Percentiles rank a stretch among this genome's conserved stretches.
Conservation (phyloP, 768 basidiomycete species). For the Sarcodon sp. region DNA sequence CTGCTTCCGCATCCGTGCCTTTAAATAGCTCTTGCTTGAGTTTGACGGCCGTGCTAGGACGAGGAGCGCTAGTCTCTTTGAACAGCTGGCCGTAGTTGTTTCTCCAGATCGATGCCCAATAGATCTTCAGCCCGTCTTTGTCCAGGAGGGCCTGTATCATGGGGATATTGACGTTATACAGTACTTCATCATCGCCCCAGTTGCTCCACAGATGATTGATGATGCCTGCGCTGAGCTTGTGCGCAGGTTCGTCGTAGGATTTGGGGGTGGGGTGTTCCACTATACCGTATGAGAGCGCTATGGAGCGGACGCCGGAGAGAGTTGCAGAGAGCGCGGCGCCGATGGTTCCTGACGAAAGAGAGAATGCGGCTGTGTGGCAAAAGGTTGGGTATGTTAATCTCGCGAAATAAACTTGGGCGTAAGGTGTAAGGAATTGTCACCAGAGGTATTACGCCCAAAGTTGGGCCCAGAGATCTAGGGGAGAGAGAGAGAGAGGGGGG, state of each 20-base stretch:
- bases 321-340: slow-evolving; percentile 81
- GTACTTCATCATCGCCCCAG: slow-evolving; percentile 60
- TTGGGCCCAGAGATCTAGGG: slow-evolving; percentile 75
- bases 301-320: slow-evolving; percentile 57
- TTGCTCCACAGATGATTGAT: slow-evolving; percentile 67
- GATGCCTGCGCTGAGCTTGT: slow-evolving; percentile 53
- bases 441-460: slow-evolving; percentile 72
- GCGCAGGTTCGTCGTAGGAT: slow-evolving; percentile 54
- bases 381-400: not conserved
- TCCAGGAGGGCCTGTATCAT: slow-evolving; percentile 53
- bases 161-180: slow-evolving; percentile 85
- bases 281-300: slow-evolving; percentile 84
- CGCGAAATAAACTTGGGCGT: not conserved
- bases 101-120: slow-evolving; percentile 79
- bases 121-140: slow-evolving; percentile 48
- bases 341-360: slow-evolving; percentile 84
- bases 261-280: slow-evolving; percentile 57
- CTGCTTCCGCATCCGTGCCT: slow-evolving; percentile 11
- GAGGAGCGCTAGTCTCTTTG: slow-evolving; percentile 28
- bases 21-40: slow-evolving; percentile 16
- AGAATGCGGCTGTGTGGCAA: slow-evolving; percentile 54
- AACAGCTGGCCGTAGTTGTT: slow-evolving; percentile 79
- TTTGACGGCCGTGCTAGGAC: slow-evolving; percentile 6
- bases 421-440: slow-evolving; percentile 22
- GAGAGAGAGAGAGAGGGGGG: not conserved